Evolutionary conservation across 345 rosid species (phyloP), one percentile per base, ranked within the genome.

Genomic region (Mercurialis annua): DNA sequence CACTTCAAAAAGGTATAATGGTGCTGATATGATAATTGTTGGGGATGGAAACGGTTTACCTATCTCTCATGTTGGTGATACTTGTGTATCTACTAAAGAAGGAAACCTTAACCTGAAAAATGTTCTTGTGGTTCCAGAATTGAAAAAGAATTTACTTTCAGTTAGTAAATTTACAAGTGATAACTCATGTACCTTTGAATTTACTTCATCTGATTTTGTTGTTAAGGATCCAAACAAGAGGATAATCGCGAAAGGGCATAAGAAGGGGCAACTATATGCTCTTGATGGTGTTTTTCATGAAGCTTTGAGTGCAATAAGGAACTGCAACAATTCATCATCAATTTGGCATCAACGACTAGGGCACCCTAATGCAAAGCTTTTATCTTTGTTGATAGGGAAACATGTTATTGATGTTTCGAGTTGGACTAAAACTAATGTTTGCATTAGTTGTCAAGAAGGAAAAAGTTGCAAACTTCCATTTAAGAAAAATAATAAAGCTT

Each of bases 301-400:
- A 50, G 55, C 55, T 50, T 50, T 50, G n/a, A 50, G 24, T 50
- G 55, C n/a, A 50, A 50, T 50, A 50, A 50, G 55, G n/a, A 50
- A 50, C 27, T 15, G 7, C 43, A 7, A 50, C 27, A 50, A 5
- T 50, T 50, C 10, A 50, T 50, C 55, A 8, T 20, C 55, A 8
- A 50, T 50, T 50, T 50, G 55, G 4, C 55, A 50, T 50, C 55
- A 50, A 50, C 27, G 0, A n/a, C n/a, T n/a, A n/a, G n/a, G n/a
- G n/a, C n/a, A n/a, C n/a, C n/a, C n/a, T n/a, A n/a, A n/a, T n/a
- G n/a, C n/a, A n/a, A n/a, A n/a, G n/a, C n/a, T n/a, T n/a, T n/a
- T n/a, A n/a, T n/a, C n/a, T n/a, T n/a, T n/a, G n/a, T n/a, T n/a
- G n/a, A n/a, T n/a, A n/a, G n/a, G 27, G 4, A 50, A 50, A 50